A percentile compares a stretch with the other conserved stretches of the same genome.
phyloP scores from a whole-genome alignment of 441 rosid species.

The Aleurites moluccanus region DNA sequence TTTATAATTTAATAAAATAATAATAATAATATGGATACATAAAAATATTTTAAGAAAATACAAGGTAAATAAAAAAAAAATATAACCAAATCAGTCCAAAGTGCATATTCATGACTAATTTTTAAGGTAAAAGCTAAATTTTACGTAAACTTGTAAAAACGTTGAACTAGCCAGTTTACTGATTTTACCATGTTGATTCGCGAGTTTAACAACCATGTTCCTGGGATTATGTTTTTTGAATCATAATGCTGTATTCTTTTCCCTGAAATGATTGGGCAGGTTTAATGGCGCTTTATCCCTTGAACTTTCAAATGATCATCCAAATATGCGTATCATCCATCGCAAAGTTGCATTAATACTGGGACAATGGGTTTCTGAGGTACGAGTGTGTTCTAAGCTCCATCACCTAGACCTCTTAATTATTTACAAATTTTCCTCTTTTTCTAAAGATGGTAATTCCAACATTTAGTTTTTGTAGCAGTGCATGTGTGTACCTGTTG shows the following conservation, averaged over 20 bases:
- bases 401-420: background rate
- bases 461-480: background rate
- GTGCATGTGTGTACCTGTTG: background rate
- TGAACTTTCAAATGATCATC: constrained; percentile 91
- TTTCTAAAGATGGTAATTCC: background rate
- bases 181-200: too few relatives aligned
- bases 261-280: constrained; percentile 47
- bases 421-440: background rate
- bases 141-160: too few relatives aligned
- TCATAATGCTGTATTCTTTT: background rate
- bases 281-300: constrained; percentile 90
- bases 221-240: background rate
- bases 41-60: too few relatives aligned
- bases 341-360: constrained; percentile 93
- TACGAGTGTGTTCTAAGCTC: constrained; percentile 31
- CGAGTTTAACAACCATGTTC: too few relatives aligned
- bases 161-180: too few relatives aligned
- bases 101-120: too few relatives aligned
- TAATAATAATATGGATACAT: too few relatives aligned
- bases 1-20: too few relatives aligned
- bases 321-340: constrained; percentile 89
- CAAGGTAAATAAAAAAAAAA: too few relatives aligned
- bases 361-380: constrained; percentile 99
- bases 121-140: too few relatives aligned
- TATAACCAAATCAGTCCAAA: too few relatives aligned